Percentiles rank a stretch among this genome's conserved stretches.
phyloP scores from a whole-genome alignment of 2,329 filamentous ascomycete species.

The Ceratocystis colombiana region DNA sequence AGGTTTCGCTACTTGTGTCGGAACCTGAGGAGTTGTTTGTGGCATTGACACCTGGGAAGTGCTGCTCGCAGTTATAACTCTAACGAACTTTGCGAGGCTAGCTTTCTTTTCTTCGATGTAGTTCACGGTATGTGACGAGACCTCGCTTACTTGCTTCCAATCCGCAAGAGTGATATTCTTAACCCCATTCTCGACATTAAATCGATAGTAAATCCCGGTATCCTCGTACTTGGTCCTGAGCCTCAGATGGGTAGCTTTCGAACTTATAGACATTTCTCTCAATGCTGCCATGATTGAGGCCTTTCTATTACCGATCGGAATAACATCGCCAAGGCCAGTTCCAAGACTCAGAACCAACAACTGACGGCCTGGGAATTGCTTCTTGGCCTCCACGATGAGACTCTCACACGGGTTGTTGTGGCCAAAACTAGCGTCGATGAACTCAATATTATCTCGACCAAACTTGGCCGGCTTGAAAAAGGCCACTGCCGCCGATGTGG shows the following conservation, averaged over 20 bases:
- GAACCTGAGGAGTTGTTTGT: no score
- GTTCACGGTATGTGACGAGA: constrained; percentile 28
- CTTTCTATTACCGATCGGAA: constrained; percentile 26
- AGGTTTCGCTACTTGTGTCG: neutral
- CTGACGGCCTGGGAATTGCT: constrained; percentile 27
- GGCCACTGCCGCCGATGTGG: constrained; percentile 30
- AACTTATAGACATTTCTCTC: neutral
- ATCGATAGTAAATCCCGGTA: constrained; percentile 28
- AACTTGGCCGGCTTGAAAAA: constrained; percentile 31
- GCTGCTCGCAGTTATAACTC: neutral
- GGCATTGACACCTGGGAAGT: no score
- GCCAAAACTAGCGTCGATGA: constrained; percentile 31
- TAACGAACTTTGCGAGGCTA: neutral
- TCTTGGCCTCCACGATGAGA: constrained; percentile 30
- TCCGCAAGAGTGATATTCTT: constrained; percentile 29
- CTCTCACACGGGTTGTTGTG: constrained; percentile 32
- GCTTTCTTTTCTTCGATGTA: constrained; percentile 26
- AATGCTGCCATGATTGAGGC: neutral
- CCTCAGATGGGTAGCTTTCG: neutral
- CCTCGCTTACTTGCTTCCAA: constrained; percentile 29
- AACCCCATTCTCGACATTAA: constrained; percentile 30
- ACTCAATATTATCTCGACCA: constrained; percentile 29
- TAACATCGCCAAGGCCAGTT: constrained; percentile 28
- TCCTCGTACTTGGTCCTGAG: constrained; percentile 26
- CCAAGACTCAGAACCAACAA: constrained; percentile 29